Conservation (phyloP, 257 asterid genomes). For the Solanum bulbocastanum region DNA sequence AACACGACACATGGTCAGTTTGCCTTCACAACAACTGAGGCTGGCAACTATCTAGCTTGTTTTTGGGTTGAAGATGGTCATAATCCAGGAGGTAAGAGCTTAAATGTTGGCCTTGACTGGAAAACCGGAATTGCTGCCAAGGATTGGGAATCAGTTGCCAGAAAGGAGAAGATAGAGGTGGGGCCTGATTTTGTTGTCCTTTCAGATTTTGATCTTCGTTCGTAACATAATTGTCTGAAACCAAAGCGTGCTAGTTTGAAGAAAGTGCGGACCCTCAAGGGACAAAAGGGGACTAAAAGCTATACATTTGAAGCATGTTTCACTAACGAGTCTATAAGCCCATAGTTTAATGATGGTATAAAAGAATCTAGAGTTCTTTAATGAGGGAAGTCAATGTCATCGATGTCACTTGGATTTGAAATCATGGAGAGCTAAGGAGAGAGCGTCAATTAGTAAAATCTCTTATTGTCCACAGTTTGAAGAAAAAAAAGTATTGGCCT, state of each 20-base stretch:
- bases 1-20: slow-evolving; percentile 77
- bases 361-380: neutral
- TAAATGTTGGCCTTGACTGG: slow-evolving; percentile 76
- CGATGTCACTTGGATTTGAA: neutral
- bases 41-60: slow-evolving; percentile 80
- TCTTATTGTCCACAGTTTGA: neutral
- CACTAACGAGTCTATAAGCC: neutral
- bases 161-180: slow-evolving; percentile 85
- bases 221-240: neutral
- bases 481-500: neutral
- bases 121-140: slow-evolving; percentile 84
- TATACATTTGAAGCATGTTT: neutral
- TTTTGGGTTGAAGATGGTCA: slow-evolving; percentile 49
- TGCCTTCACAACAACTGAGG: slow-evolving; percentile 72
- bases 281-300: neutral
- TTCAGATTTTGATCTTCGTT: neutral
- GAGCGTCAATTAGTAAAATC: neutral
- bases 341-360: neutral
- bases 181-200: neutral
- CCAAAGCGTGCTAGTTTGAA: neutral
- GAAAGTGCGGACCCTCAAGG: neutral
- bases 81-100: slow-evolving; percentile 35
- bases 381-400: neutral
- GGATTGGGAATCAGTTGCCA: slow-evolving; percentile 92
- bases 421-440: neutral